Evolutionary conservation across 2,329 filamentous ascomycete species (phyloP).

Genomic region (Alternaria tenuissima): DNA sequence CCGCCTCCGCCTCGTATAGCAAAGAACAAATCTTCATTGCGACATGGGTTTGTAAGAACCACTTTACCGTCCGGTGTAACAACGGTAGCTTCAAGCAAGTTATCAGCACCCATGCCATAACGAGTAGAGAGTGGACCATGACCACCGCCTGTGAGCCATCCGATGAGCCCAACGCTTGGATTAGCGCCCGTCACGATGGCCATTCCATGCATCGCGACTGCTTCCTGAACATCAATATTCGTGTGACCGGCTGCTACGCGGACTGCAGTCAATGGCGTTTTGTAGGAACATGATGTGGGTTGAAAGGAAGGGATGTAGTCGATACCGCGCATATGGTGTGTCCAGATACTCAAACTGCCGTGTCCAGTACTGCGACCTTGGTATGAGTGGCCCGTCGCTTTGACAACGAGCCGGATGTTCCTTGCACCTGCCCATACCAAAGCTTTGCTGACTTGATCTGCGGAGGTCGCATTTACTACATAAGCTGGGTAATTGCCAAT

Average conservation of each 20-base stretch:
- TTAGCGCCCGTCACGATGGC: constrained; percentile 36
- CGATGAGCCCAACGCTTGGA: constrained; percentile 50
- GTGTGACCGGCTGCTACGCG: constrained; percentile 34
- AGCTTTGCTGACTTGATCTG: constrained; percentile 26
- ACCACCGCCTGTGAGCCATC: constrained; percentile 58
- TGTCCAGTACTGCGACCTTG: constrained; percentile 31
- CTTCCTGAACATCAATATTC: constrained; percentile 27
- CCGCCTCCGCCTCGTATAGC: constrained; percentile 53
- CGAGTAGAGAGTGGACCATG: constrained; percentile 56
- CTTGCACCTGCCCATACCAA: constrained; percentile 35
- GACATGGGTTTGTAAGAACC: constrained; percentile 30
- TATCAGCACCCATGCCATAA: constrained; percentile 25
- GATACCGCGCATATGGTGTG: constrained; percentile 37
- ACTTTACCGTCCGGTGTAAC: constrained; percentile 22
- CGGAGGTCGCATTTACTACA: constrained; percentile 37
- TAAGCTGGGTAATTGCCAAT: constrained; percentile 39
- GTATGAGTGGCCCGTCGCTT: constrained; percentile 39
- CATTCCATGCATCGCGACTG: constrained; percentile 15
- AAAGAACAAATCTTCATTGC: constrained; percentile 50
- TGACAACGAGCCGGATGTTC: constrained; percentile 37
- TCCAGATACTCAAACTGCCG: constrained; percentile 39
- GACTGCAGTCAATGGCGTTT: constrained; percentile 14
- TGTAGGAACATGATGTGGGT: constrained; percentile 24
- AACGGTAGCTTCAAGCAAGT: constrained; percentile 31
- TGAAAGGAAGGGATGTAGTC: constrained; percentile 29